Evolutionary conservation across 345 rosid genomes (phyloP), one percentile per base, ranked within the genome.

Genomic region (Cardamine chenopodiifolia): DNA sequence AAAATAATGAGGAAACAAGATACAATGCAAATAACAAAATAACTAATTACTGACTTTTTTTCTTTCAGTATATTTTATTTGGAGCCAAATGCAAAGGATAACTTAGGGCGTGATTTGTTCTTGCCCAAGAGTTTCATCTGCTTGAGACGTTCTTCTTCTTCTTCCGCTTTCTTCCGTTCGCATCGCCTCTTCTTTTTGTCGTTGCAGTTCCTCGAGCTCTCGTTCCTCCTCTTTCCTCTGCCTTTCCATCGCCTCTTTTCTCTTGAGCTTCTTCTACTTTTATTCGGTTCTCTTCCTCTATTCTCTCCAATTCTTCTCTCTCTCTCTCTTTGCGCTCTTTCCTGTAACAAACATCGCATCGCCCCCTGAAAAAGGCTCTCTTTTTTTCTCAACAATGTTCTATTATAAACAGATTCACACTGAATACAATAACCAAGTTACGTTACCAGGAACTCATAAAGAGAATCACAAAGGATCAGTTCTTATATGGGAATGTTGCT

Each of bases 91-190:
- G 92, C 98, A 45, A 95, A 95, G 1, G 98, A 95, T 58, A 95
- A 80, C 81, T 95, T 95, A 0, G 99, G 98, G 28, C 98, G 84
- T 22, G 93, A 81, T 72, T 92, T 95, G 88, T 95, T 95, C 88
- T 95, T 92, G 40, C 99, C 98, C 83, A 95, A 78, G 60, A 92
- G 81, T 79, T 89, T 92, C 93, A 90, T 86, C 87, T 92, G 97
- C 54, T 92, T 89, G 23, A 55, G 56, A 13, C 97, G 90, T 61
- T 92, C 97, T 83, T 90, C 97, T 48, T 92, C 98, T 84, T 92
- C 96, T 81, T 90, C 90, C 13, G 87, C 94, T 74, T 89, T 90
- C 89, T 88, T 92, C 85, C 88, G n/a, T 77, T 70, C 89, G 80
- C 92, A 86, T 73, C 1, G 88, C 97, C 74, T 90, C 99, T 83